Percentiles rank a stretch among this genome's conserved stretches.
Evolutionary conservation across 2,329 filamentous ascomycete species (phyloP).

Genomic region (Alternaria hordeiaustralica): DNA sequence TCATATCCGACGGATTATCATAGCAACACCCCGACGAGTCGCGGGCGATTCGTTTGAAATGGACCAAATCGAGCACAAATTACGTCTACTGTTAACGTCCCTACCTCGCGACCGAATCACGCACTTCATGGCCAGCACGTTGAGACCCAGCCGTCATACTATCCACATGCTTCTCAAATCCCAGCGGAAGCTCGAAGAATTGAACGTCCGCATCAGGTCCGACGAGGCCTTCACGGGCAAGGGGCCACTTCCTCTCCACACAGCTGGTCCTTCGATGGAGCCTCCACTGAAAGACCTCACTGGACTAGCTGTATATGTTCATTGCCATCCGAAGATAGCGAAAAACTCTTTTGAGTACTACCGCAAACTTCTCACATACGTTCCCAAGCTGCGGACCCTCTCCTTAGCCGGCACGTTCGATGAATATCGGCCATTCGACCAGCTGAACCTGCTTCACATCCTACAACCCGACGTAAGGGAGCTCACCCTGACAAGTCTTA

Average conservation of each 20-base stretch:
- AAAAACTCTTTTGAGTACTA: not conserved
- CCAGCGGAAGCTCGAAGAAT: not conserved
- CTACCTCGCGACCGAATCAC: not conserved
- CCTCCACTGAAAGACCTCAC: not conserved
- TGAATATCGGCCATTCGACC: not conserved
- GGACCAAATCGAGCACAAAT: not conserved
- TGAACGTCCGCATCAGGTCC: not conserved
- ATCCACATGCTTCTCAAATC: not conserved
- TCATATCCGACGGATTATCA: not conserved
- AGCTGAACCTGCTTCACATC: not conserved
- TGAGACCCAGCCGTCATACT: not conserved
- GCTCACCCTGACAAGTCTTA: not conserved
- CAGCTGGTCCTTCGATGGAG: not conserved
- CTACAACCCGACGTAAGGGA: not conserved
- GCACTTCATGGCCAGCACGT: not conserved
- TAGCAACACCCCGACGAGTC: not conserved
- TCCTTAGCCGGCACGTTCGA: not conserved
- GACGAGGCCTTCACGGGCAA: not conserved
- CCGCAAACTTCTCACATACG: not conserved
- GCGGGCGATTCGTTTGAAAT: not conserved
- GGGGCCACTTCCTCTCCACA: not conserved
- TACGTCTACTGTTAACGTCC: not conserved
- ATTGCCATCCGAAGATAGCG: not conserved
- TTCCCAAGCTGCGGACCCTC: not conserved
- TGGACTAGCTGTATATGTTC: not conserved